Evolutionary conservation across 1,284 basidiomycete species (phyloP).

Genomic region (Vanrija sp.): DNA sequence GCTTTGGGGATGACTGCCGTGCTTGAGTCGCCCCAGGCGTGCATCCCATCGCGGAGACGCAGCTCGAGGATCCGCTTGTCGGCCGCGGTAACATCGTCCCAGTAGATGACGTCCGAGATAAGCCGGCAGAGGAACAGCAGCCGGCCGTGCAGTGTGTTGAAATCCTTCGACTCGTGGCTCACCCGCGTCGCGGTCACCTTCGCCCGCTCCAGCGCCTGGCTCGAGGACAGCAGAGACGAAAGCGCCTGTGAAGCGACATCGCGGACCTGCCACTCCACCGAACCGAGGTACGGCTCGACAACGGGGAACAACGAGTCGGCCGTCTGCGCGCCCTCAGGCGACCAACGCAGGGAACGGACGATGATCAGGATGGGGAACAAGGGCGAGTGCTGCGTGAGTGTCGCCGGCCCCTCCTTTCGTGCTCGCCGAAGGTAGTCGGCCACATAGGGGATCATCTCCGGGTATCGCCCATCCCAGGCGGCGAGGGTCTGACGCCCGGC

Average conservation of each 20-base stretch:
- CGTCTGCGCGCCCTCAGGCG: conserved; percentile 19
- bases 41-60: conserved; percentile 7
- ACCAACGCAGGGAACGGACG: conserved; percentile 38
- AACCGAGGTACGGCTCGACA: conserved; percentile 27
- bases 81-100: conserved; percentile 6
- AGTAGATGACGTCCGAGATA: conserved; percentile 29
- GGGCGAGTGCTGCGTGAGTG: conserved; percentile 30
- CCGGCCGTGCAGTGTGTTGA: conserved; percentile 36
- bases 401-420: conserved; percentile 1
- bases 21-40: conserved; percentile 1
- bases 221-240: conserved; percentile 33
- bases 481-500: conserved; percentile 33
- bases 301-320: conserved; percentile 20
- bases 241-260: conserved; percentile 43
- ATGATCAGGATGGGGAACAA: conserved; percentile 46
- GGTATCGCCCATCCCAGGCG: conserved; percentile 37
- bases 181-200: conserved; percentile 7
- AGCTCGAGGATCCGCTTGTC: conserved; percentile 13
- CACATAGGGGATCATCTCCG: conserved; percentile 34
- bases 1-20: conserved; percentile 12
- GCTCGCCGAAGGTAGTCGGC: conserved; percentile 15
- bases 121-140: conserved; percentile 31
- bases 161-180: conserved; percentile 6
- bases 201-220: conserved; percentile 19
- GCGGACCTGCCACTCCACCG: conserved; percentile 40